Conservation (phyloP, 768 basidiomycete genomes). For the Guyanaporus albipodus region DNA sequence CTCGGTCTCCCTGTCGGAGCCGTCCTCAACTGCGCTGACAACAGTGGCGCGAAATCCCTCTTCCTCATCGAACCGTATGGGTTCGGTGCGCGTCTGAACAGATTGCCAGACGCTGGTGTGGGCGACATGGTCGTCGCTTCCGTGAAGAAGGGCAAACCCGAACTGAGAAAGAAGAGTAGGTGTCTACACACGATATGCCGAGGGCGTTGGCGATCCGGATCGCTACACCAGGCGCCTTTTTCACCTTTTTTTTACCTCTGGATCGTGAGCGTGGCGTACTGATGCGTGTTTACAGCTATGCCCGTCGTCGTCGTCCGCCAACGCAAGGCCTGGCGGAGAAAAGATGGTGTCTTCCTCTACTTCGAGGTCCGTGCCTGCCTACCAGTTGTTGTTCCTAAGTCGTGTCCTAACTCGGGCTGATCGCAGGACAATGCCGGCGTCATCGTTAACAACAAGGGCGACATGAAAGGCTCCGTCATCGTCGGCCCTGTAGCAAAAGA, state of each 20-base stretch:
- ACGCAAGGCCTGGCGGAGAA: constrained; percentile 96
- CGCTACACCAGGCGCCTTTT: no score
- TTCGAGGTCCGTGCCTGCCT: constrained; percentile 62
- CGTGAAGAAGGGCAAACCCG: constrained; percentile 69
- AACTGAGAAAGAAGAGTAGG: constrained; percentile 90
- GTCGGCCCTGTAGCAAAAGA: constrained; percentile 98
- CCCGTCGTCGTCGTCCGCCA: constrained; percentile 96
- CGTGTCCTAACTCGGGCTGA: neutral
- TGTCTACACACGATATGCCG: constrained; percentile 13
- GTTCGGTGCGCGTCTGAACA: constrained; percentile 94
- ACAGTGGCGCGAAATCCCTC: constrained; percentile 96
- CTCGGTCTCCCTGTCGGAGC: constrained; percentile 92
- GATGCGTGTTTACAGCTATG: constrained; percentile 67
- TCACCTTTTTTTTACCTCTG: no score
- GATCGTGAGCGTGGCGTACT: no score
- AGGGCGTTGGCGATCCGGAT: neutral
- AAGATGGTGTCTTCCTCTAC: constrained; percentile 98
- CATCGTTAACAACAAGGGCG: constrained; percentile 97
- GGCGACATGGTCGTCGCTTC: constrained; percentile 95
- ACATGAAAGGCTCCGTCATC: constrained; percentile 99
- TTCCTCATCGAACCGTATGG: constrained; percentile 94
- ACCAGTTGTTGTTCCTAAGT: neutral
- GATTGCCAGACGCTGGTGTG: constrained; percentile 93
- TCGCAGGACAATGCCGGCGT: constrained; percentile 89
- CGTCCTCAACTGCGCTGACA: constrained; percentile 97